These are phyloP conservation scores for Pyrrhoderma noxium DNA, from an alignment of 1,284 basidiomycete species.

Conservation along the genomic window DNA sequence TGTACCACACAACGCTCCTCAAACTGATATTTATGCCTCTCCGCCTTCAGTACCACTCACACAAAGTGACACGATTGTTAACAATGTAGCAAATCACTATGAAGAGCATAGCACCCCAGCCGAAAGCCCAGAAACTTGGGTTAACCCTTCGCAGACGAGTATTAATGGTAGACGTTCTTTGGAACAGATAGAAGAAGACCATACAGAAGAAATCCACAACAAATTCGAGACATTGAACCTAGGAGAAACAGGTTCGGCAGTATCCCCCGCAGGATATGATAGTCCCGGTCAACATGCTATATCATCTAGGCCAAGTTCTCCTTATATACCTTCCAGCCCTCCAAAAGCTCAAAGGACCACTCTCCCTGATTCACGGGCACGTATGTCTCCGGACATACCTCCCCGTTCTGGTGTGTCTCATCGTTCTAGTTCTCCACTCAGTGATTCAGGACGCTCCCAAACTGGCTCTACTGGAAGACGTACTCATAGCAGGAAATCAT, in stretches of 20 bases:
- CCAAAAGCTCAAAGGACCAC: neutral
- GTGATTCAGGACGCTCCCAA: constrained; percentile 13
- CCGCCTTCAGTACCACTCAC: constrained; percentile 4
- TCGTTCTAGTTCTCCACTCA: constrained; percentile 9
- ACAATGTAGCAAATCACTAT: no score
- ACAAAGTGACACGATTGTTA: neutral
- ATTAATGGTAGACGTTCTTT: no score
- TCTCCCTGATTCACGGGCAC: neutral
- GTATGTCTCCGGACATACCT: constrained; percentile 3
- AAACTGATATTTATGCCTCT: constrained; percentile 8
- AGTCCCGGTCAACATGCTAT: no score
- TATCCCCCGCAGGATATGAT: no score
- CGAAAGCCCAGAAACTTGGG: no score
- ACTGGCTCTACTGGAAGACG: constrained; percentile 8
- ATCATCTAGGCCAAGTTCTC: constrained; percentile 9
- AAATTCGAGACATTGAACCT: no score
- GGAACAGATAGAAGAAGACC: no score
- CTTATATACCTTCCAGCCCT: constrained; percentile 2
- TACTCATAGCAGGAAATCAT: constrained; percentile 5
- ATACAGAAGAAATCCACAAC: no score
- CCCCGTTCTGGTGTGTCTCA: constrained; percentile 1
- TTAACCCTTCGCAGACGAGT: no score
- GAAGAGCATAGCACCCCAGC: no score
- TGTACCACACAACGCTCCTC: neutral
- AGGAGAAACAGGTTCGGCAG: no score